A percentile compares a stretch with the other conserved stretches of the same genome.
Conservation (phyloP, 2,329 filamentous ascomycete genomes). For the Hymenoscyphus infarciens region DNA sequence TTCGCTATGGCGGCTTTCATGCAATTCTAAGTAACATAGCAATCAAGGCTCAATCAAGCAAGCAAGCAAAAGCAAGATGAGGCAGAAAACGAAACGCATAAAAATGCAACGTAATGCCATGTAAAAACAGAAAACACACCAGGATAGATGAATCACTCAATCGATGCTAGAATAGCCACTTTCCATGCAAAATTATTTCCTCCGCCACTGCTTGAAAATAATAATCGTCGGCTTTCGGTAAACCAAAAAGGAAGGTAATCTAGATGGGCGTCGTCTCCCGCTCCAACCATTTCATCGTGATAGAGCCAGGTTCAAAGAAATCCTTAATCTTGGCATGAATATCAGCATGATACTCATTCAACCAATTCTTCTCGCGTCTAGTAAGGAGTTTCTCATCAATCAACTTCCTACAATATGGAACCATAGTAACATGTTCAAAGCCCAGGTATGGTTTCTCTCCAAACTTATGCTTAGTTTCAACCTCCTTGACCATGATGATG, state of each 20-base stretch:
- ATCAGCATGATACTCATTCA: slow-evolving; percentile 81
- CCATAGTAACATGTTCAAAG: slow-evolving; percentile 97
- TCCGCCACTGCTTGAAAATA: no score
- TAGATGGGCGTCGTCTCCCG: slow-evolving; percentile 70
- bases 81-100: not conserved
- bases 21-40: slow-evolving; percentile 43
- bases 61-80: not conserved
- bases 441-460: slow-evolving; percentile 92
- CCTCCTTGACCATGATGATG: slow-evolving; percentile 84
- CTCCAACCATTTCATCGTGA: slow-evolving; percentile 76
- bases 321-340: slow-evolving; percentile 76
- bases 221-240: no score
- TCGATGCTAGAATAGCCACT: no score
- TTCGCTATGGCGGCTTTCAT: slow-evolving; percentile 68
- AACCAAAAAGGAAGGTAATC: not conserved
- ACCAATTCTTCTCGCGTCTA: slow-evolving; percentile 72
- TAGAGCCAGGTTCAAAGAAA: slow-evolving; percentile 69
- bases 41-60: not conserved
- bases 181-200: slow-evolving; percentile 5
- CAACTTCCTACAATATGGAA: slow-evolving; percentile 86
- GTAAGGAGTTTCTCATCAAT: slow-evolving; percentile 74
- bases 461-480: slow-evolving; percentile 82
- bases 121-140: no score
- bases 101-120: not conserved
- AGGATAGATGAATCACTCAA: no score